Evolutionary conservation across 179 eudicot species (phyloP).

Genomic region (Heliamphora pulchella): DNA sequence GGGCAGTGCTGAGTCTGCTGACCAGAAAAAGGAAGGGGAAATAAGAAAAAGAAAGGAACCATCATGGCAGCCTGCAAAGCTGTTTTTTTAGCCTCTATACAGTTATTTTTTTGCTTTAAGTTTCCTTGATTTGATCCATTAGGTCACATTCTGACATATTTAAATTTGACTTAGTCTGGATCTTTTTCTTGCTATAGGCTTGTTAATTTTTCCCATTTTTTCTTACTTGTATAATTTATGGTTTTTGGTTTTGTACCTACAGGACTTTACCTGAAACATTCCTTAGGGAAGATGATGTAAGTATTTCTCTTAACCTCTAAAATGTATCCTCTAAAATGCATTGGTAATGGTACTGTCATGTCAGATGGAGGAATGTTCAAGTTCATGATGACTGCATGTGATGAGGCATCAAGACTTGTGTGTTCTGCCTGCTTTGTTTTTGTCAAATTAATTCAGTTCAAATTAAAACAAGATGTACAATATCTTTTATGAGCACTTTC

Average conservation of each 20-base stretch:
- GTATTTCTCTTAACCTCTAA: slow-evolving; percentile 22
- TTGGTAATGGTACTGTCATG: not conserved
- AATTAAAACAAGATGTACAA: not conserved
- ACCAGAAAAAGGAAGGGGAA: too few species aligned
- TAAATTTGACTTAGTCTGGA: slow-evolving; percentile 4
- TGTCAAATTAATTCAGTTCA: not conserved
- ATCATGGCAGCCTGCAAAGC: not conserved
- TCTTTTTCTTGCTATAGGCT: not conserved
- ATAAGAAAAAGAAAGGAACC: not conserved
- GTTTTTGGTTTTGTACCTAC: slow-evolving; percentile 21
- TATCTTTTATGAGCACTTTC: not conserved
- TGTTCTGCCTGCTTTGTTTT: not conserved
- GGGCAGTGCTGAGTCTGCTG: not conserved
- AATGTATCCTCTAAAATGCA: not conserved
- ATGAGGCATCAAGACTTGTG: not conserved
- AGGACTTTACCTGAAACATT: slow-evolving; percentile 60
- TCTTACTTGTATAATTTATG: not conserved
- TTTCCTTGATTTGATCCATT: not conserved
- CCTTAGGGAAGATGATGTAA: slow-evolving; percentile 75
- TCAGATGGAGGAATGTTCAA: not conserved
- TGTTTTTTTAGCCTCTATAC: not conserved
- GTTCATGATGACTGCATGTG: slow-evolving; percentile 6
- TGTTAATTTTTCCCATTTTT: not conserved
- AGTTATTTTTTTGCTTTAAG: not conserved
- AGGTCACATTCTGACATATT: too few species aligned